These are phyloP conservation scores for Pyricularia pennisetigena DNA, from an alignment of 2,329 filamentous ascomycete species.

Conservation along the genomic window DNA sequence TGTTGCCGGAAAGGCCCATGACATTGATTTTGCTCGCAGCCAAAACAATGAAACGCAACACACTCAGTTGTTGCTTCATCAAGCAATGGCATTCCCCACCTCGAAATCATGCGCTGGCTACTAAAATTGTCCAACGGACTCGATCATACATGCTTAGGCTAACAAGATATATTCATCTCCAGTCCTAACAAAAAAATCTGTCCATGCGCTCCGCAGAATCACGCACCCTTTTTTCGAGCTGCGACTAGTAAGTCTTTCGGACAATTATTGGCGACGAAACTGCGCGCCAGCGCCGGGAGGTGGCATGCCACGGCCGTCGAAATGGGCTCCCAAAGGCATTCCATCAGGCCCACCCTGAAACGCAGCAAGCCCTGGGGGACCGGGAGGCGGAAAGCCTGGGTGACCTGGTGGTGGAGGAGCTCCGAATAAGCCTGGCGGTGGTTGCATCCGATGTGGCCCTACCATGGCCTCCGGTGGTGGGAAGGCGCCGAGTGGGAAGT, in stretches of 20 bases:
- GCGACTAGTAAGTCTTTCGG: neutral
- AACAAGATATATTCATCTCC: neutral
- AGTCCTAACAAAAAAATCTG: neutral
- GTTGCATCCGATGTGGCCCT: slow-evolving; percentile 41
- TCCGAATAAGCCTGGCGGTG: slow-evolving; percentile 48
- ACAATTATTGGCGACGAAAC: slow-evolving; percentile 8
- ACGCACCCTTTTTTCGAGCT: neutral
- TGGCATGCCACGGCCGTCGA: slow-evolving; percentile 32
- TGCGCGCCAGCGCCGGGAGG: slow-evolving; percentile 10
- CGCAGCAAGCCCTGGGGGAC: slow-evolving; percentile 41
- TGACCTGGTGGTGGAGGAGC: slow-evolving; percentile 24
- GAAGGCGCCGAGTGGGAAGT: slow-evolving; percentile 42
- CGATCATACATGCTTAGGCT: neutral
- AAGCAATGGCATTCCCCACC: neutral
- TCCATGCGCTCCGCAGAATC: neutral
- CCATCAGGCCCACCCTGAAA: slow-evolving; percentile 45
- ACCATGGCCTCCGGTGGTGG: slow-evolving; percentile 38
- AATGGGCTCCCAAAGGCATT: slow-evolving; percentile 33
- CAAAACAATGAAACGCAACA: neutral
- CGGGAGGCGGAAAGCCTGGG: slow-evolving; percentile 36
- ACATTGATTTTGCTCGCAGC: neutral
- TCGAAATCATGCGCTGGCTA: neutral
- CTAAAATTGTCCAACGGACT: neutral
- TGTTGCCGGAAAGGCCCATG: neutral
- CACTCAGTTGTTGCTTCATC: neutral